Base-by-base conservation (phyloP, 2,329 filamentous ascomycete genomes). In the Colletotrichum plurivorum region DNA sequence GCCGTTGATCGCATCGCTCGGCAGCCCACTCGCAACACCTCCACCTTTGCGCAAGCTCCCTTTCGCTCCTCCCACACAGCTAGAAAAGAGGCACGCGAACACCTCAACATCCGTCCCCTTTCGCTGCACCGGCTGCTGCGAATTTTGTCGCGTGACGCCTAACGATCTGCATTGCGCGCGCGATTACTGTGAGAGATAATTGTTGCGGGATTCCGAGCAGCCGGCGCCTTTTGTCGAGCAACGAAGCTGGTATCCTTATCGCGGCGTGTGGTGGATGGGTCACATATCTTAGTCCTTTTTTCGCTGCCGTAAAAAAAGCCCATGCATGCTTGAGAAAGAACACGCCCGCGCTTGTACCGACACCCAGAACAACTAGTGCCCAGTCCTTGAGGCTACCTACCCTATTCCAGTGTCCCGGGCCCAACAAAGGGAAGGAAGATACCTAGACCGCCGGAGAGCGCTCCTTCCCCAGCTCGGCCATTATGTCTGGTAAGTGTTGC, bases 31-130 rank as follows among this genome's bases (percentile, higher is more conserved):
- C 62, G 9, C 54, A 60, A 60, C 56, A 61, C 67, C 67, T 69
- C 67, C 67, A 69, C 67, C 67, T 69, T 67, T 69, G 67, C 67
- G 67, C 67, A 61, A 69, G 67, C 67, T 69, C 45, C 55, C 67
- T 69, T 60, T 41, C 16, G 36, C 67, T 56, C 51, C 39, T 36
- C 36, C 51, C 62, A 57, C 67, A 61, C 62, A 48, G 20, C 49
- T 49, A 52, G 43, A 69, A 69, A 69, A 61, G 63, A 55, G 51
- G 25, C 67, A 69, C 62, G 63, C 67, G 63, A 69, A 60, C 25
- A 60, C 43, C 41, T 46, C 55, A 43, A 10, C 49, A 22, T 9
- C 53, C 22, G 48, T 54, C 5, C 36, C 22, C 61, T 22, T n/a
- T 54, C 54, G 5, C 43, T 59, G 49, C 49, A 46, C n/a, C 52